phyloP scores from a whole-genome alignment of 2,329 filamentous ascomycete species.

The Ilyonectria robusta region DNA sequence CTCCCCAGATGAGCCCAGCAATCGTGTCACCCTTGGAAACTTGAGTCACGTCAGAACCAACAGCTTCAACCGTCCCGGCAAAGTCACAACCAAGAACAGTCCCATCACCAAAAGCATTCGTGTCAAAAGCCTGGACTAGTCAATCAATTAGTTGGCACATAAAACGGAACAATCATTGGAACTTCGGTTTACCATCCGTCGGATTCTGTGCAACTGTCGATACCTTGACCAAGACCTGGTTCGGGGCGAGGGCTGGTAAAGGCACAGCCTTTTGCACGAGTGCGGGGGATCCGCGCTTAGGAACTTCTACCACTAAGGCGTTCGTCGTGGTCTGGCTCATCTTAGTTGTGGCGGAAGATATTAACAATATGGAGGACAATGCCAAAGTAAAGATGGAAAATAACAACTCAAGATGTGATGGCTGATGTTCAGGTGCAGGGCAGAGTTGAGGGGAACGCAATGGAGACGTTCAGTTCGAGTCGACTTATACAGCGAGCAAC shows the following conservation, averaged over 20 bases:
- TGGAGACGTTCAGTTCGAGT: neutral
- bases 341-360: neutral
- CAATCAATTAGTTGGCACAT: neutral
- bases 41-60: conserved; percentile 46
- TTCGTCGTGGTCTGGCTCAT: conserved; percentile 36
- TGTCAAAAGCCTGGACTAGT: conserved; percentile 52
- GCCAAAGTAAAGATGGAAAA: neutral
- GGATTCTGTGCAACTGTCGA: conserved; percentile 46
- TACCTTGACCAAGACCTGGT: conserved; percentile 46
- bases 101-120: conserved; percentile 55
- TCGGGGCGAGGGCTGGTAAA: conserved; percentile 24
- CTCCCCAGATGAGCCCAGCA: conserved; percentile 49
- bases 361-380: neutral
- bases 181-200: conserved; percentile 38
- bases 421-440: too few relatives aligned
- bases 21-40: conserved; percentile 40
- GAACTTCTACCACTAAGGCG: conserved; percentile 38
- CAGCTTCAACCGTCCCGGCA: conserved; percentile 51
- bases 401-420: neutral
- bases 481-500: neutral
- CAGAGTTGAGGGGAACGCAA: neutral
- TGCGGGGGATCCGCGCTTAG: conserved; percentile 30
- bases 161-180: neutral
- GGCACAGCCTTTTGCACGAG: conserved; percentile 35
- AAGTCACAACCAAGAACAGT: conserved; percentile 57